Evolutionary conservation across 1,284 basidiomycete genomes (phyloP), one percentile per base, ranked within the genome.

Genomic region (Meripilus lineatus): DNA sequence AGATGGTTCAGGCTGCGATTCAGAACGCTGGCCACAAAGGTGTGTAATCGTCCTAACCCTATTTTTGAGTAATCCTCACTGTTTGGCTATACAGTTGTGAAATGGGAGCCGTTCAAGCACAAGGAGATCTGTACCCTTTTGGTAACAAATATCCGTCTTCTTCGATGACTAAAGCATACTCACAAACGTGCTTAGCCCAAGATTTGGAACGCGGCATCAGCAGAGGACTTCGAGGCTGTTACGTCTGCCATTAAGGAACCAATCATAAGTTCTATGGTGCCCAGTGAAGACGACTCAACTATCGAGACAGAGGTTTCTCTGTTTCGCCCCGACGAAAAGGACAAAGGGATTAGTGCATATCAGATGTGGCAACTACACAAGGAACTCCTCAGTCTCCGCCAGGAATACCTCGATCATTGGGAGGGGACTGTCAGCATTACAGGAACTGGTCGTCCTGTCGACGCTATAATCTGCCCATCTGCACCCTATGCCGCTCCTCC

Each of bases 1-100:
- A 77, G 50, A 69, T 68, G 45, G 71, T 75, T 1, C 78, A 77
- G 57, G 61, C 66, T 1, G 81, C 84, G 0, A 65, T 93, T 20
- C 53, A 74, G 25, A 70, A 65, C 3, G 81, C 81, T 5, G 88
- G 89, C 0, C 87, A 92, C 58, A 71, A 72, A 56, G 78, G 81
- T 79, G 42, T 38, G 50, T 26, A 64, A 70, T 32, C 63, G 70
- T 3, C 46, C 62, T 66, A n/a, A 3, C 69, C 67, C 11, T 73
- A 75, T 45, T 67, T 75, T 18, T 75, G 75, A 0, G 72, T 71
- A 3, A 66, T 74, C 61, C 57, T 67, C 3, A 50, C 59, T 14
- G 61, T 62, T 1, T 36, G n/a, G 72, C 22, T 30, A 30, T 10
- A 10, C 34, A 76, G 72, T 75, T n/a, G 65, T 76, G 45, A 69